Percentiles rank a stretch among this genome's conserved stretches.
phyloP scores from a whole-genome alignment of 176 grass and related monocot genomes.

The Saccharum officinarum region DNA sequence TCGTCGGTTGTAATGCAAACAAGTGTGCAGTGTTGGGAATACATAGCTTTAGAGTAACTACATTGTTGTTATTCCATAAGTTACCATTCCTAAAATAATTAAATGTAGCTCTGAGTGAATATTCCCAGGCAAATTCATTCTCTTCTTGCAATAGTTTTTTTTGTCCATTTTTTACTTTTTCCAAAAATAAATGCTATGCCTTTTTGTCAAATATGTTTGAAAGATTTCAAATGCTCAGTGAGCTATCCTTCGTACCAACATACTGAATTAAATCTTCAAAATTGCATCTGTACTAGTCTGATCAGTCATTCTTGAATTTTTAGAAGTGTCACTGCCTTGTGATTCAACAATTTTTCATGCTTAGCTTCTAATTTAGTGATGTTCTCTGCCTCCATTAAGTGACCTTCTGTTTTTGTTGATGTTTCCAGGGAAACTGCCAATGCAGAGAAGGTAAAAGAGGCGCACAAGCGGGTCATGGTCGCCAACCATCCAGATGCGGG shows the following conservation, averaged over 20 bases:
- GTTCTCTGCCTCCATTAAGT: not conserved
- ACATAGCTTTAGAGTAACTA: not conserved
- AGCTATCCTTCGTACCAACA: not conserved
- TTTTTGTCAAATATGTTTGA: not conserved
- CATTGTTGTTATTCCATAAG: not conserved
- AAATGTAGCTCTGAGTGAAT: not conserved
- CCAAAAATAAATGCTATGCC: not conserved
- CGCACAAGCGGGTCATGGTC: constrained; percentile 95
- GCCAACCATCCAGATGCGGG: constrained; percentile 93
- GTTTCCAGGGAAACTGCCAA: constrained; percentile 59
- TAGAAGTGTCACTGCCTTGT: not conserved
- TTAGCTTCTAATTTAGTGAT: not conserved
- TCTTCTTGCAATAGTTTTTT: not conserved
- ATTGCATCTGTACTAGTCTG: not conserved
- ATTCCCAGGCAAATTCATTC: not conserved
- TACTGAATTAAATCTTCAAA: constrained; percentile 10
- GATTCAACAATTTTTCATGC: not conserved
- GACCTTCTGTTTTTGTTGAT: constrained; percentile 7
- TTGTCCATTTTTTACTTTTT: not conserved
- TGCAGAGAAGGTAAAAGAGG: constrained; percentile 93
- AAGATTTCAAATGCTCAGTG: not conserved
- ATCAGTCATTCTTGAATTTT: not conserved
- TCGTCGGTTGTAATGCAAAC: not conserved
- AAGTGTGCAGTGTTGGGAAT: not conserved
- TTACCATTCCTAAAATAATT: not conserved